phyloP scores from a whole-genome alignment of 345 rosid species.

The Eucalyptus brandiana region DNA sequence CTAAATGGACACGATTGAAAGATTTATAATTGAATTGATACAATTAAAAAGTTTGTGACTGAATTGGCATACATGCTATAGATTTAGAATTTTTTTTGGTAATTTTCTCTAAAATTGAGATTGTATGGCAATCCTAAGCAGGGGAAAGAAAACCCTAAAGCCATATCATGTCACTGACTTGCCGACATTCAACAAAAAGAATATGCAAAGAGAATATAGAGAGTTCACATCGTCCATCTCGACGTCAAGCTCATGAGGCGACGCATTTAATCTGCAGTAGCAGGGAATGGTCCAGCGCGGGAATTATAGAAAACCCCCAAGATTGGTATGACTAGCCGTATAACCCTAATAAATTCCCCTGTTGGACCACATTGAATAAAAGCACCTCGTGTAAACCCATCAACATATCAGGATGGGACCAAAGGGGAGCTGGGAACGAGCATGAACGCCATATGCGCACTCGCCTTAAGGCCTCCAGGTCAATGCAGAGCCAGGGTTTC shows the following conservation, averaged over 20 bases:
- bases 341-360: background rate
- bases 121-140: background rate
- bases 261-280: background rate
- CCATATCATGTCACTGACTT: background rate
- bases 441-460: slow-evolving; percentile 10
- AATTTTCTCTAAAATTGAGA: no score
- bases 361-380: slow-evolving; percentile 29
- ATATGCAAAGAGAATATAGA: background rate
- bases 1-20: background rate
- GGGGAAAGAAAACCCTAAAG: background rate
- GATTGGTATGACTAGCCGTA: background rate
- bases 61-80: fast-evolving
- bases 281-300: slow-evolving; percentile 9
- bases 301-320: background rate
- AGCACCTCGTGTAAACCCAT: background rate
- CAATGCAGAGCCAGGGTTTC: background rate
- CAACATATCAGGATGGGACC: slow-evolving; percentile 18
- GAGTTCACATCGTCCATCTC: background rate
- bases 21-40: no score
- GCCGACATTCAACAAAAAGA: background rate
- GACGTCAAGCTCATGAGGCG: background rate
- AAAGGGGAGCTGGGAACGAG: background rate
- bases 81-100: background rate
- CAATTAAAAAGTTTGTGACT: no score
- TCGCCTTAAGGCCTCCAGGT: background rate